Conservation (phyloP, 1,139 yeast species). For the Kluyveromyces sp. region DNA sequence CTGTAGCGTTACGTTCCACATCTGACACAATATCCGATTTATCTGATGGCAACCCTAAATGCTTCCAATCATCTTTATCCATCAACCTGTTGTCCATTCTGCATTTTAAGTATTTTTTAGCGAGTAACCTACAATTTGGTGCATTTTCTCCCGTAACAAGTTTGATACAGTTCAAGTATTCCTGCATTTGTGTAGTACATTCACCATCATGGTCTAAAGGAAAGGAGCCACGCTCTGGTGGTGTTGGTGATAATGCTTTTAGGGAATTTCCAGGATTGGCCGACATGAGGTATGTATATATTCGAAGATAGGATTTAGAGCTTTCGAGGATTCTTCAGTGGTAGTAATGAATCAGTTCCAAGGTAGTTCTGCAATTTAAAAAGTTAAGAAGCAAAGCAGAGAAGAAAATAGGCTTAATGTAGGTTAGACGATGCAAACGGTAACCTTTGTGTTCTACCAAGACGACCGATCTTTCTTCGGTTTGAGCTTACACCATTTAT, state of each 20-base stretch:
- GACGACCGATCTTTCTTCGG: too few species aligned
- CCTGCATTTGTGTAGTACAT: slow-evolving; percentile 66
- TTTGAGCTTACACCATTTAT: too few species aligned
- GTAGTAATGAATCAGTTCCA: too few species aligned
- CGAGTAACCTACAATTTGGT: slow-evolving; percentile 77
- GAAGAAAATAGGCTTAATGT: too few species aligned
- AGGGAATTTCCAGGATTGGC: slow-evolving; percentile 36
- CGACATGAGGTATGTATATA: slow-evolving; percentile 17
- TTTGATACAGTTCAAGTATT: slow-evolving; percentile 72
- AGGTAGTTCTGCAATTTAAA: too few species aligned
- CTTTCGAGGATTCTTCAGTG: too few species aligned
- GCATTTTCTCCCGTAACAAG: slow-evolving; percentile 77
- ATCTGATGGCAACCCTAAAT: slow-evolving; percentile 75
- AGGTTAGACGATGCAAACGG: too few species aligned
- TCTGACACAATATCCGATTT: neutral
- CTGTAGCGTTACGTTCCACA: neutral
- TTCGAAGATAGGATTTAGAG: too few species aligned
- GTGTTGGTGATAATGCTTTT: slow-evolving; percentile 68
- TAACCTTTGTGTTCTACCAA: too few species aligned
- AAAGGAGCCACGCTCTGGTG: slow-evolving; percentile 94
- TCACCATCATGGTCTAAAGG: slow-evolving; percentile 91
- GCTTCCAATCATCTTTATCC: slow-evolving; percentile 78
- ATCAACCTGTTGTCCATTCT: slow-evolving; percentile 86
- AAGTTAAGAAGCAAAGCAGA: too few species aligned
- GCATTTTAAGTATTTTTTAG: slow-evolving; percentile 74